These are phyloP conservation scores for Pezicula carpinea DNA, from an alignment of 2,329 filamentous ascomycete species.

Conservation along the genomic window DNA sequence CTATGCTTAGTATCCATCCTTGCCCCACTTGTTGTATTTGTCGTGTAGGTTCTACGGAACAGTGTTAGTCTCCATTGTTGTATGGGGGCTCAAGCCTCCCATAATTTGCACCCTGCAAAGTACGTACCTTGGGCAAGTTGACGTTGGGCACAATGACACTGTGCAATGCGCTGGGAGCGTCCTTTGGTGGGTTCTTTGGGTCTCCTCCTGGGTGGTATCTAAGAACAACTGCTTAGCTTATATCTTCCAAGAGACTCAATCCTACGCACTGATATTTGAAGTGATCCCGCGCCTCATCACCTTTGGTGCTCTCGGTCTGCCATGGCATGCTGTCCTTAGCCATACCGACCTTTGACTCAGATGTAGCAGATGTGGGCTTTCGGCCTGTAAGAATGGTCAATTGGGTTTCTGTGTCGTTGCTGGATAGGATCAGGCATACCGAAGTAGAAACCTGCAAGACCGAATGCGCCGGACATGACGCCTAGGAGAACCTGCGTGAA, in stretches of 20 bases:
- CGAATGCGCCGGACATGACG: conserved; percentile 85
- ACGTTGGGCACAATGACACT: conserved; percentile 91
- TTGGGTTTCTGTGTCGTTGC: conserved; percentile 8
- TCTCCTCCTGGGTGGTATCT: conserved; percentile 67
- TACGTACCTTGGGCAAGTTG: conserved; percentile 76
- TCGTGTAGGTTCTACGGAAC: conserved; percentile 75
- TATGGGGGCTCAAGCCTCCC: neutral
- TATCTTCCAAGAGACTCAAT: neutral
- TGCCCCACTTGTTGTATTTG: conserved; percentile 99
- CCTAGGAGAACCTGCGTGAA: conserved; percentile 71
- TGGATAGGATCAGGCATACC: conserved; percentile 41
- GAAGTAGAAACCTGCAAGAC: conserved; percentile 86
- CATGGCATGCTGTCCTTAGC: conserved; percentile 82
- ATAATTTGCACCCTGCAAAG: conserved; percentile 5
- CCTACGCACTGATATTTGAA: conserved; percentile 50
- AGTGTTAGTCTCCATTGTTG: neutral
- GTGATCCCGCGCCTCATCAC: conserved; percentile 52
- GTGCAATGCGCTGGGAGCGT: conserved; percentile 93
- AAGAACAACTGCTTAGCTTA: conserved; percentile 16
- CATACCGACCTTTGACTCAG: conserved; percentile 73
- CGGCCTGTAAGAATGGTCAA: conserved; percentile 50
- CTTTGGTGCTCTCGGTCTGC: conserved; percentile 63
- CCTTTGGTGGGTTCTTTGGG: conserved; percentile 66
- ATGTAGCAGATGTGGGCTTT: conserved; percentile 79
- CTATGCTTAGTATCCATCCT: conserved; percentile 67